phyloP scores from a whole-genome alignment of 2,329 filamentous ascomycete species.

The Anisogramma anomala region DNA sequence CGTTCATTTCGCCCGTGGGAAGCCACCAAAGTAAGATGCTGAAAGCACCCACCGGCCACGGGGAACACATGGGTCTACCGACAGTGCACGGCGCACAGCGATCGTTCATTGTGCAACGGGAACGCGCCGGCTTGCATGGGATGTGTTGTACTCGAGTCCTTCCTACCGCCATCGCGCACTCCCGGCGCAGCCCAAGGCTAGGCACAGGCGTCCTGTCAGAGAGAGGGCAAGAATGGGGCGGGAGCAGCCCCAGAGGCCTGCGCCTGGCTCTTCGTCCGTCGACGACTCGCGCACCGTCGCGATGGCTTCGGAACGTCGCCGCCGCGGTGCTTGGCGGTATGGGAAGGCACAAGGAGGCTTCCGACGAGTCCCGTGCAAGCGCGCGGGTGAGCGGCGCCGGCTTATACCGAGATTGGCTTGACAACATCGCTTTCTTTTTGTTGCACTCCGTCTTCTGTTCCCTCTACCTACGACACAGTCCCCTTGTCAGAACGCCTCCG shows the following conservation, averaged over 20 bases:
- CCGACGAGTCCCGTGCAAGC: no score
- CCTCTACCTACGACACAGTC: neutral
- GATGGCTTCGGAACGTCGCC: neutral
- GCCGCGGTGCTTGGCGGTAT: neutral
- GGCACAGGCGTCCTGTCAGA: neutral
- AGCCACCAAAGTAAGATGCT: no score
- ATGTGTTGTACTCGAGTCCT: slow-evolving; percentile 1
- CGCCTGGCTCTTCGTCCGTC: no score
- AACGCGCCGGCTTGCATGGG: slow-evolving; percentile 1
- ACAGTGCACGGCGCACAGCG: no score
- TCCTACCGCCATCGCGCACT: neutral
- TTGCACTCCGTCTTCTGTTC: neutral
- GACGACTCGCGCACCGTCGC: no score
- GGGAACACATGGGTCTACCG: no score
- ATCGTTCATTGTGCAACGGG: neutral
- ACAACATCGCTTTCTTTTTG: slow-evolving; percentile 1
- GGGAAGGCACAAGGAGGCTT: neutral
- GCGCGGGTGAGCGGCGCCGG: no score
- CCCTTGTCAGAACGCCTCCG: neutral
- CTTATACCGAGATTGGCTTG: slow-evolving; percentile 1
- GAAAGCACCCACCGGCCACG: no score
- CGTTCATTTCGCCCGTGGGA: no score
- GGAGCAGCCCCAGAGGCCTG: neutral
- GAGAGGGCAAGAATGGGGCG: neutral
- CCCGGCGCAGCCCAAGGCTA: neutral